phyloP scores from a whole-genome alignment of 2,329 filamentous ascomycete genomes.

The Arthroderma sp. region DNA sequence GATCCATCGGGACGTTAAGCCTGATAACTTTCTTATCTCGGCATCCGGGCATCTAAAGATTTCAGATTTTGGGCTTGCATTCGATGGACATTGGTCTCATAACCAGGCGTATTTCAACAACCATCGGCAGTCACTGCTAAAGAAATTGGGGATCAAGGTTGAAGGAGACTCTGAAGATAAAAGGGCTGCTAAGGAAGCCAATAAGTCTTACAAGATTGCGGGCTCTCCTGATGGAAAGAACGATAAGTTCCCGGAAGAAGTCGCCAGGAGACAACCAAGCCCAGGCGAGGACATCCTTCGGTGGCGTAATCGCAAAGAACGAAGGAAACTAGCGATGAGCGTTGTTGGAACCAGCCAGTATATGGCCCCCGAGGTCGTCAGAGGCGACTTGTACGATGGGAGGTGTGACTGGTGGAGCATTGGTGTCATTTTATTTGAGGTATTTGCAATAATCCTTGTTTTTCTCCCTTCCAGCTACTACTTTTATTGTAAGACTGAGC shows the following conservation, averaged over 20 bases:
- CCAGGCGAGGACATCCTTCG: slow-evolving; percentile 45
- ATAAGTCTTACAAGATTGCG: slow-evolving; percentile 7
- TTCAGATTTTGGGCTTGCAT: slow-evolving; percentile 89
- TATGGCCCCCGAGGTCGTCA: slow-evolving; percentile 91
- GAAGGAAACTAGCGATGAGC: slow-evolving; percentile 64
- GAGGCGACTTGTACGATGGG: slow-evolving; percentile 72
- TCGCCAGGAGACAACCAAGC: slow-evolving; percentile 15
- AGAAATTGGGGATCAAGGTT: slow-evolving; percentile 62
- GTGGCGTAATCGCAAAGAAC: slow-evolving; percentile 58
- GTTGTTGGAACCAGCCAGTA: slow-evolving; percentile 94
- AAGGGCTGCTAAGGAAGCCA: slow-evolving; percentile 37
- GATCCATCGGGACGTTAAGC: slow-evolving; percentile 94
- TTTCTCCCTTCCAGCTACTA: background rate
- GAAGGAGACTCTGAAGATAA: slow-evolving; percentile 62
- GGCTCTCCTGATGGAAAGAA: background rate
- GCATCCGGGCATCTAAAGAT: slow-evolving; percentile 85
- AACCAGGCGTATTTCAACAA: slow-evolving; percentile 76
- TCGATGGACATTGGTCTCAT: slow-evolving; percentile 90
- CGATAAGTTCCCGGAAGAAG: slow-evolving; percentile 24
- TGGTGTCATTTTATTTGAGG: slow-evolving; percentile 83
- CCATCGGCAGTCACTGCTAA: slow-evolving; percentile 65
- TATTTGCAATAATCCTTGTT: slow-evolving; percentile 16
- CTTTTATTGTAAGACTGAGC: slow-evolving; percentile 5
- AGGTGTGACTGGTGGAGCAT: slow-evolving; percentile 97
- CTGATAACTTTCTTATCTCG: slow-evolving; percentile 90